Evolutionary conservation across 2,329 filamentous ascomycete species (phyloP).

Genomic region (Epichloe aotearoae): DNA sequence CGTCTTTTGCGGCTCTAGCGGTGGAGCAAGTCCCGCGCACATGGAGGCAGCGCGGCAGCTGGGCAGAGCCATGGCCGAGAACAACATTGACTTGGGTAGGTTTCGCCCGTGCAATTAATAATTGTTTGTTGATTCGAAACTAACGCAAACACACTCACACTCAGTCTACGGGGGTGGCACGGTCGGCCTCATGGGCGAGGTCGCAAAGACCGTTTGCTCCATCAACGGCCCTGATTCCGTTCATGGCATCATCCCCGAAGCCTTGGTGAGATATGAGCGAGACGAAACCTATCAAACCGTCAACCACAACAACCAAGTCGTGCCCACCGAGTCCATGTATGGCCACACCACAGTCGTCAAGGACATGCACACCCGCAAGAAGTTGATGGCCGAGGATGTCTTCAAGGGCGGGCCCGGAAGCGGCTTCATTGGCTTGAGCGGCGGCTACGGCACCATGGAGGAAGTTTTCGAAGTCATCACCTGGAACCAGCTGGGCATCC

Average conservation of each 20-base stretch:
- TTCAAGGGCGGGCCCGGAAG: constrained; percentile 67
- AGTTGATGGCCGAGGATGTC: constrained; percentile 83
- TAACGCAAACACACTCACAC: constrained; percentile 12
- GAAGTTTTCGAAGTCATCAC: constrained; percentile 85
- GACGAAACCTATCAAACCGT: constrained; percentile 39
- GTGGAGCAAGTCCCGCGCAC: constrained; percentile 61
- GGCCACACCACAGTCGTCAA: constrained; percentile 78
- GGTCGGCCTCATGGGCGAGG: constrained; percentile 86
- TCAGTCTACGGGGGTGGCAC: constrained; percentile 94
- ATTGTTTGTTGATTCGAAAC: neutral
- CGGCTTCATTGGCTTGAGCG: constrained; percentile 79
- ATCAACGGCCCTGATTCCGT: constrained; percentile 70
- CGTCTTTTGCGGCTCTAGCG: constrained; percentile 83
- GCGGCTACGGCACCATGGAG: constrained; percentile 90
- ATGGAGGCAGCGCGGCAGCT: constrained; percentile 66
- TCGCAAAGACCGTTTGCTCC: constrained; percentile 73
- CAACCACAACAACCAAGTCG: constrained; percentile 35
- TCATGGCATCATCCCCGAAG: constrained; percentile 85
- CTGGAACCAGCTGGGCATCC: constrained; percentile 96
- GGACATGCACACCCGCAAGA: constrained; percentile 95
- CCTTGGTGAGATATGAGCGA: constrained; percentile 69
- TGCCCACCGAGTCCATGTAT: constrained; percentile 54
- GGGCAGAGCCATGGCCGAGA: constrained; percentile 57
- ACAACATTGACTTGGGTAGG: constrained; percentile 62
- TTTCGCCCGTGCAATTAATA: neutral